Base-by-base conservation (phyloP, 768 basidiomycete species). In the Mycena amicta region DNA sequence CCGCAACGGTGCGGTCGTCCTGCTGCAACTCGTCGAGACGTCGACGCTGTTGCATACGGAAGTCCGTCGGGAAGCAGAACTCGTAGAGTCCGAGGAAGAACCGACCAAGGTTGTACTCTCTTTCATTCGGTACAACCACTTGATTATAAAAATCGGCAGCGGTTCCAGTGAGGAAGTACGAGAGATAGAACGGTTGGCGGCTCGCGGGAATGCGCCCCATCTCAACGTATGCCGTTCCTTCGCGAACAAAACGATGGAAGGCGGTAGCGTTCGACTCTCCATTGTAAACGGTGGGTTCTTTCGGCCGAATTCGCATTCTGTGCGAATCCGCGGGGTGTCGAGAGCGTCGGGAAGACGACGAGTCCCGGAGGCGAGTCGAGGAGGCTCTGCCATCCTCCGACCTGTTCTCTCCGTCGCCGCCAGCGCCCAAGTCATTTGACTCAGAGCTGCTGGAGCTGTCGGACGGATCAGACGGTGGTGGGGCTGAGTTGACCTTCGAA, bases 61-160 rank as follows among this genome's bases (percentile, higher is more conserved):
- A 76, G 46, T 74, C 59, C 0, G 66, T 18, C 3, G 74, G 76
- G 54, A 77, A 77, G 31, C 69, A 74, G 22, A 68, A 67, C 31
- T 75, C 68, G 40, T 71, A 76, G 2, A 77, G 28, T 23, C 56
- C 71, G 3, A 45, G 28, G 40, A 75, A 72, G 58, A 75, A 74
- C 4, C 62, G 30, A 2, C 59, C 25, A 0, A 72, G 23, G 13
- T 31, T 30, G 16, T 25, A 53, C 5, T 31, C 5, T 12, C 18
- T 3, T 15, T 52, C 50, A 52, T 52, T 33, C 27, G 22, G 50
- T 5, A 45, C 43, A 23, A 45, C 43, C 43, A 45, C 43, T 23
- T 45, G 43, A n/a, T 52, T 52, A 28, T 52, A 52, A n/a, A 52
- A 52, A 8, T 52, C 27, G 12, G 31, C n/a, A 11, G 50, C 50